phyloP scores from a whole-genome alignment of 768 basidiomycete species.

The Amanita thiersii region DNA sequence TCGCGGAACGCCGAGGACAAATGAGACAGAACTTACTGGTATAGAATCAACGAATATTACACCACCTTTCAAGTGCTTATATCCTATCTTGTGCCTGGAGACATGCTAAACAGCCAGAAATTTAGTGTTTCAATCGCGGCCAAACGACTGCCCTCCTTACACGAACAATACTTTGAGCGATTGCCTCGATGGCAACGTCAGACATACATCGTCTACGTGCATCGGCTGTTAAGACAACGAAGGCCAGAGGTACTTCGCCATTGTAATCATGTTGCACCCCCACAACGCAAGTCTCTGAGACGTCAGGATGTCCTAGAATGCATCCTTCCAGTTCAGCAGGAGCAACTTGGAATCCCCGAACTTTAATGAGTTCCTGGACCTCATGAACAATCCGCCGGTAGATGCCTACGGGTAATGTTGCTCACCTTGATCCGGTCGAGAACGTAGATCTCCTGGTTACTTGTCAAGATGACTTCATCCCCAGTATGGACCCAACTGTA shows the following conservation, averaged over 20 bases:
- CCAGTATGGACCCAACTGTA: slow-evolving; percentile 56
- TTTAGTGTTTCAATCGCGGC: background rate
- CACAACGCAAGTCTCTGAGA: slow-evolving; percentile 54
- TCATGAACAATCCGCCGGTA: background rate
- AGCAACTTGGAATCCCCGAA: slow-evolving; percentile 50
- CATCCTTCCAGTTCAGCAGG: slow-evolving; percentile 51
- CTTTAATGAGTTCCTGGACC: slow-evolving; percentile 55
- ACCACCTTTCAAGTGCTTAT: slow-evolving; percentile 44
- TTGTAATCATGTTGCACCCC: slow-evolving; percentile 48
- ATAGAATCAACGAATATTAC: slow-evolving; percentile 26
- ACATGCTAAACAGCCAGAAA: slow-evolving; percentile 28
- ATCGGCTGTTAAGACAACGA: slow-evolving; percentile 39
- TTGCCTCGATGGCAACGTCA: slow-evolving; percentile 17
- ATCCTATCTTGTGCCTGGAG: slow-evolving; percentile 35
- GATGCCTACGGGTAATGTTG: background rate
- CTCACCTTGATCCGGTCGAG: slow-evolving; percentile 52
- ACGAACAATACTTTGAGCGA: slow-evolving; percentile 34
- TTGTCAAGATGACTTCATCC: slow-evolving; percentile 44
- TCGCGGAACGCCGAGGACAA: slow-evolving; percentile 1
- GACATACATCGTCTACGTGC: slow-evolving; percentile 25
- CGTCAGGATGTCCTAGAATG: slow-evolving; percentile 38
- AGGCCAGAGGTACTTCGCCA: slow-evolving; percentile 62
- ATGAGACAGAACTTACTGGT: slow-evolving; percentile 16
- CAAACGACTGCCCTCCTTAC: slow-evolving; percentile 17
- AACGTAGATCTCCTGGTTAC: slow-evolving; percentile 45